A percentile compares a stretch with the other conserved stretches of the same genome.
Conservation (phyloP, 164 flowering plant genomes). For the Cinnamomum micranthum region DNA sequence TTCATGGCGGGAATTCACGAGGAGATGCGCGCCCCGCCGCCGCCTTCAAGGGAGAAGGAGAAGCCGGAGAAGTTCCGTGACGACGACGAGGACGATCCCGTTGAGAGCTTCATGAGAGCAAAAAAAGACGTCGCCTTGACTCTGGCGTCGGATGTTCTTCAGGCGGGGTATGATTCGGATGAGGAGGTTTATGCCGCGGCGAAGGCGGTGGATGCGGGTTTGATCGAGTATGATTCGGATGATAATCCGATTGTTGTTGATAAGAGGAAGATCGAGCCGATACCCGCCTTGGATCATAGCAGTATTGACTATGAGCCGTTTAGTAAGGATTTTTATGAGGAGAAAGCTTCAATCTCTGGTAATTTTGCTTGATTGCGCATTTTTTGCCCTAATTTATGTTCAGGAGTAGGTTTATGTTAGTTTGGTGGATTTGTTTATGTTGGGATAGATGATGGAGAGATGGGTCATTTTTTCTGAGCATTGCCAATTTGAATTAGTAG, state of each 20-base stretch:
- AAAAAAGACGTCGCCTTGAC: conserved; percentile 90
- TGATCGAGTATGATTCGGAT: conserved; percentile 91
- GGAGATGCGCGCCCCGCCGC: conserved; percentile 63
- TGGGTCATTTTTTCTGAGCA: neutral
- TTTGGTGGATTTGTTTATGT: neutral
- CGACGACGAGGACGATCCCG: conserved; percentile 76
- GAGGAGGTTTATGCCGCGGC: conserved; percentile 99
- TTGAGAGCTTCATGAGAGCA: conserved; percentile 84
- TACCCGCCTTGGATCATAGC: conserved; percentile 82
- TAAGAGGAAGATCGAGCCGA: conserved; percentile 89
- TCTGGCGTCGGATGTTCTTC: conserved; percentile 82
- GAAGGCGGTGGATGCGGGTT: conserved; percentile 94
- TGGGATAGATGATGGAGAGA: neutral
- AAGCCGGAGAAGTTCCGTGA: conserved; percentile 61
- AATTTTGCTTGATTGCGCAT: neutral
- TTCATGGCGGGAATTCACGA: conserved; percentile 94
- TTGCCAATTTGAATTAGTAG: neutral
- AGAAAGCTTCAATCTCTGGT: conserved; percentile 80
- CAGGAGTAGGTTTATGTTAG: neutral
- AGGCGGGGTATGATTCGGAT: conserved; percentile 92
- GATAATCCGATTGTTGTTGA: conserved; percentile 83
- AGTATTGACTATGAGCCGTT: conserved; percentile 78
- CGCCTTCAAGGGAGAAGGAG: conserved; percentile 46
- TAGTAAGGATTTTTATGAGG: conserved; percentile 90
- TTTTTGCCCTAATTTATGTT: too few relatives aligned